Base-by-base conservation (phyloP, 148 eudicot species). In the Chenopodium quinoa region DNA sequence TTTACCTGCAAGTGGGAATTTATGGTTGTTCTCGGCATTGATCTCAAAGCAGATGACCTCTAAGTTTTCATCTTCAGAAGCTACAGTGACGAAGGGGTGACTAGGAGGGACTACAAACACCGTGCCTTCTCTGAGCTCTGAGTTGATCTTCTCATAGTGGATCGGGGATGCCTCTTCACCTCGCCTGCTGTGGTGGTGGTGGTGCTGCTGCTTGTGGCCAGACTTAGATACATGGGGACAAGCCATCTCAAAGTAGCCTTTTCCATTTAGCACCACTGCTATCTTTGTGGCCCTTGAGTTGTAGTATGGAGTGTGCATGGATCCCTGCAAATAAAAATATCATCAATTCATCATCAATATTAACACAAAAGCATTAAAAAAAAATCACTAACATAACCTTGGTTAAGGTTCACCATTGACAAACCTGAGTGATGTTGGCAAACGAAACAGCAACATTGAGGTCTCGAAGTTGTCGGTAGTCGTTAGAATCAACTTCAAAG, bases 231-330 rank as follows among this genome's bases (percentile, higher is more conserved):
- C 77, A 81, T 90, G 98, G 4, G 98, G 97, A 63, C 97, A 93
- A 17, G 97, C 93, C 92, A 95, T 93, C 84, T 95, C 92, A 65
- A 92, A 86, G 80, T 82, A 71, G 17, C 97, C 98, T 77, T 85
- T 78, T 3, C 98, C 98, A 0, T 79, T 83, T 3, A 79, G 25
- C 63, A 93, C 91, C 23, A 93, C 74, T 1, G 88, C 75, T n/a
- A 93, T 87, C 78, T 88, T 88, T 3, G 97, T 90, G 4, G 97
- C 85, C 86, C 85, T 89, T 12, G 98, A 88, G 85, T 89, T 90
- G 90, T 89, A 93, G 56, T 75, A 71, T 31, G 91, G 93, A 27
- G 89, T 82, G 4, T 69, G 73, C 98, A 92, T 90, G 0, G 89
- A 80, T 44, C 96, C 96, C 93, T 93, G 47, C 32, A 40, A 73